These are phyloP conservation scores for Paramecium bursaria DNA, from an alignment of 73 alveolate genomes.

Conservation along the genomic window DNA sequence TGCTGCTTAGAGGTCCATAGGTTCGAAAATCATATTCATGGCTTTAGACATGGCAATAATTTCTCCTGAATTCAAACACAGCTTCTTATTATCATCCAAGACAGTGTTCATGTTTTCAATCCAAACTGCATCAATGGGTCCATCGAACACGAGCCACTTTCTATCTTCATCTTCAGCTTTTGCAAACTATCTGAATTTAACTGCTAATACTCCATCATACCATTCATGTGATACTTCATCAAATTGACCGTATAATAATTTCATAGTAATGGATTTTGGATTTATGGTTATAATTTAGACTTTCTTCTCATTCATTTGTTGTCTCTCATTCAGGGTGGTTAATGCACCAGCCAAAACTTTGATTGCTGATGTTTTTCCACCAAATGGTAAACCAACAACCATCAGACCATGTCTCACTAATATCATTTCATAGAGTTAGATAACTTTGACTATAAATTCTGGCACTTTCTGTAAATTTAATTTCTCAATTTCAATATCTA, in stretches of 20 bases:
- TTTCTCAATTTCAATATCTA: constrained; percentile 79
- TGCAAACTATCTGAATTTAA: constrained; percentile 91
- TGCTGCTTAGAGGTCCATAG: constrained; percentile 99
- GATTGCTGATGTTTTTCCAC: constrained; percentile 98
- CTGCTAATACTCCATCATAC: constrained; percentile 98
- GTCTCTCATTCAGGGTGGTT: constrained; percentile 92
- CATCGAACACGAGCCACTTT: constrained; percentile 98
- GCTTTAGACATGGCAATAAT: constrained; percentile 90
- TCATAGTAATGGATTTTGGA: constrained; percentile 98
- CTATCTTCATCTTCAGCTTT: constrained; percentile 76
- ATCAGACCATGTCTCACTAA: constrained; percentile 99
- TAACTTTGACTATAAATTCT: constrained; percentile 94
- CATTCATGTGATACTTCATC: constrained; percentile 99
- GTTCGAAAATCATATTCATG: constrained; percentile 97
- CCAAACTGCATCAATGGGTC: constrained; percentile 99
- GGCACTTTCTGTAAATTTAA: constrained; percentile 90
- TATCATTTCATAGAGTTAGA: constrained; percentile 98
- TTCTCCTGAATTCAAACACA: constrained; percentile 97
- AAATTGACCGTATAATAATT: constrained; percentile 91
- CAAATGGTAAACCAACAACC: constrained; percentile 99
- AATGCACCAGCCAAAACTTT: constrained; percentile 95
- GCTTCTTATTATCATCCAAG: constrained; percentile 97
- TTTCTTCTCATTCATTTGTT: constrained; percentile 91
- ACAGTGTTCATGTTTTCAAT: constrained; percentile 99
- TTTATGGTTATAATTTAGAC: constrained; percentile 89